Base-by-base conservation (phyloP, 2,329 filamentous ascomycete species). In the Phoma herbarum region DNA sequence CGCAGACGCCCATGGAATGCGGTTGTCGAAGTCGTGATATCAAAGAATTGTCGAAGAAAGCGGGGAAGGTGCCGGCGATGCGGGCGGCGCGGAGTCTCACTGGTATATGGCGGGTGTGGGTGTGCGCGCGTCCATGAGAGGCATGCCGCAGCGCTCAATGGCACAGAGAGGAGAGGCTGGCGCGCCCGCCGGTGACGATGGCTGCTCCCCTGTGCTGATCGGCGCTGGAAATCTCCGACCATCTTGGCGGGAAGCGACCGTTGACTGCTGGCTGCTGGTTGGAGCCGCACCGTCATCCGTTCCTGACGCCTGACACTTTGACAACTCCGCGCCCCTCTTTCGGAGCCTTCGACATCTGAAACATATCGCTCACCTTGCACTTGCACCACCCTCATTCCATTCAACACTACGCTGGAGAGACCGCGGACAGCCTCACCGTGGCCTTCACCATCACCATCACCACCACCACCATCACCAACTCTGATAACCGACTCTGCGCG, bases 1-100 rank as follows among this genome's bases (percentile, higher is more conserved):
- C 74, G 73, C 81, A 83, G 69, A 80, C 75, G 62, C 80, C 81
- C 81, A 83, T 82, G 69, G 72, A 76, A 69, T 69, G 70, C 52
- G 59, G 44, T 29, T 23, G 28, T 39, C 45, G 49, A 16, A 35
- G 37, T 49, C 22, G 56, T 52, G 44, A 44, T 43, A 48, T 48
- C 55, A 48, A 11, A 44, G 44, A 52, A 49, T 37, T 49, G 44
- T 11, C n/a, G 44, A 39, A 25, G 37, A 43, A 25, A 52, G 43
- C 25, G 41, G 41, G 49, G 53, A 59, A 51, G 55, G 20, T 28
- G 12, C 23, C 39, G 33, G 45, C 51, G 29, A 55, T 55, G 48
- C 35, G 51, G 42, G 11, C 52, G 22, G 43, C 10, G 57, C 45
- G 29, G 8, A 50, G 25, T 48, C 16, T 59, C 49, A 54, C 31